These are phyloP conservation scores for Thraustotheca clavata DNA, from an alignment of 352 stramenopile species.

Conservation along the genomic window DNA sequence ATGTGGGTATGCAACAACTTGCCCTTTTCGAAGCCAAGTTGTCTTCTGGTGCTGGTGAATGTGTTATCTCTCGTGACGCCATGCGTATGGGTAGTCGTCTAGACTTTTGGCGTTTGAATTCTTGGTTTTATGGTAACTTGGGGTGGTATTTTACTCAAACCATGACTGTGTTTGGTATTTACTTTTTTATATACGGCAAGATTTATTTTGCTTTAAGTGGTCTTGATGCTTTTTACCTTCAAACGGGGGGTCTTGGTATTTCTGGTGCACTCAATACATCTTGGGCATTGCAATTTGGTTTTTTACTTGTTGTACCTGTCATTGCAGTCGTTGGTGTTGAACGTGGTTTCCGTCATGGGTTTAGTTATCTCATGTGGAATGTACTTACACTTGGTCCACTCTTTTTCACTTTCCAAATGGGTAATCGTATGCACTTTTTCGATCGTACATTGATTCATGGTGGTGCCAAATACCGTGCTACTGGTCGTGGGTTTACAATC, in stretches of 20 bases:
- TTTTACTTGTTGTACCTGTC: conserved; percentile 95
- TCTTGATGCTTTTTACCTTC: conserved; percentile 87
- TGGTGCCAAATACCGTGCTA: conserved; percentile 96
- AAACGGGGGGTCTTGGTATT: conserved; percentile 88
- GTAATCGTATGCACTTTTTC: conserved; percentile 98
- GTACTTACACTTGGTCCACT: conserved; percentile 96
- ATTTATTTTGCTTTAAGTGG: conserved; percentile 92
- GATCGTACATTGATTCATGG: conserved; percentile 96
- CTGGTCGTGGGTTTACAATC: conserved; percentile 97
- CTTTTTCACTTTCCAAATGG: conserved; percentile 99
- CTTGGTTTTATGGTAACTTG: conserved; percentile 98
- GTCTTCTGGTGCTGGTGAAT: conserved; percentile 94
- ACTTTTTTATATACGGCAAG: conserved; percentile 97
- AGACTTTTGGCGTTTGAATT: conserved; percentile 96
- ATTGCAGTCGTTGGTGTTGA: conserved; percentile 96
- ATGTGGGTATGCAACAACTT: conserved; percentile 98
- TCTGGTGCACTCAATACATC: conserved; percentile 94
- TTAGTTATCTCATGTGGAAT: conserved; percentile 91
- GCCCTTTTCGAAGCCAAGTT: conserved; percentile 98
- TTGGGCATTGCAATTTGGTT: conserved; percentile 92
- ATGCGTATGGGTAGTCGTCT: conserved; percentile 92
- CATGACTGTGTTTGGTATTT: conserved; percentile 96
- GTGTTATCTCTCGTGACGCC: conserved; percentile 95
- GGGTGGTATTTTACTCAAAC: conserved; percentile 98
- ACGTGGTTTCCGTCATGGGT: conserved; percentile 90